These are phyloP conservation scores for Sechiopsis laciniata DNA, from an alignment of 306 rosid species.

Conservation along the genomic window DNA sequence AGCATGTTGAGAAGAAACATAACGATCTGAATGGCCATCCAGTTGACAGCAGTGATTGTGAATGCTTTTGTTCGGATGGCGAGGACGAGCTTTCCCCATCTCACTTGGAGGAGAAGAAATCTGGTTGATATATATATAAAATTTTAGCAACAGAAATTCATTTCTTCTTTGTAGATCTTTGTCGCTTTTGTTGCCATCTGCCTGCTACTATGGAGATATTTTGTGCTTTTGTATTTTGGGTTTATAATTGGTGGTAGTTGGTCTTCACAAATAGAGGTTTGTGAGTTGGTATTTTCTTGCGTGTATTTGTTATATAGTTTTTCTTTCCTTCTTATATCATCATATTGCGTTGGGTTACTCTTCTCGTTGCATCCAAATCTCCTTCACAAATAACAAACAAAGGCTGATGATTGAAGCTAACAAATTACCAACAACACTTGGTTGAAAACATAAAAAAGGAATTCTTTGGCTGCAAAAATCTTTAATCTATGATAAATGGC, in stretches of 20 bases:
- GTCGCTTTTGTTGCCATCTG: not conserved
- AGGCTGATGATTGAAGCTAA: too few relatives aligned
- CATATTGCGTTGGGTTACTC: too few relatives aligned
- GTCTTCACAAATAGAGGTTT: conserved; percentile 7
- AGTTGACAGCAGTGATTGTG: conserved; percentile 34
- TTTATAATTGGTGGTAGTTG: not conserved
- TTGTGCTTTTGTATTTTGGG: not conserved
- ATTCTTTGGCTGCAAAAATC: too few relatives aligned
- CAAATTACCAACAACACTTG: too few relatives aligned
- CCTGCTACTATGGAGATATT: conserved; percentile 13
- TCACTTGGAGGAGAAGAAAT: conserved; percentile 16
- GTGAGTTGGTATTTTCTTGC: not conserved
- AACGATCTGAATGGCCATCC: conserved; percentile 3
- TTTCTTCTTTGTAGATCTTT: conserved; percentile 18
- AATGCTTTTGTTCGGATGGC: conserved; percentile 33
- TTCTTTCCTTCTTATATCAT: too few relatives aligned
- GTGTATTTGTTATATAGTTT: not conserved
- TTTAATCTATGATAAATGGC: too few relatives aligned
- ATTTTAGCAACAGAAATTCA: conserved; percentile 2
- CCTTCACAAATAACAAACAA: too few relatives aligned
- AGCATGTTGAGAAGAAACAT: too few relatives aligned
- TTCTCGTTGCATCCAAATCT: too few relatives aligned
- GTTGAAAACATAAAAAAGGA: too few relatives aligned
- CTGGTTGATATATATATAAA: conserved; percentile 16
- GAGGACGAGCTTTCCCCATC: not conserved